Conservation (phyloP, 495 filamentous ascomycete genomes). For the Penicillium psychrofluorescens region DNA sequence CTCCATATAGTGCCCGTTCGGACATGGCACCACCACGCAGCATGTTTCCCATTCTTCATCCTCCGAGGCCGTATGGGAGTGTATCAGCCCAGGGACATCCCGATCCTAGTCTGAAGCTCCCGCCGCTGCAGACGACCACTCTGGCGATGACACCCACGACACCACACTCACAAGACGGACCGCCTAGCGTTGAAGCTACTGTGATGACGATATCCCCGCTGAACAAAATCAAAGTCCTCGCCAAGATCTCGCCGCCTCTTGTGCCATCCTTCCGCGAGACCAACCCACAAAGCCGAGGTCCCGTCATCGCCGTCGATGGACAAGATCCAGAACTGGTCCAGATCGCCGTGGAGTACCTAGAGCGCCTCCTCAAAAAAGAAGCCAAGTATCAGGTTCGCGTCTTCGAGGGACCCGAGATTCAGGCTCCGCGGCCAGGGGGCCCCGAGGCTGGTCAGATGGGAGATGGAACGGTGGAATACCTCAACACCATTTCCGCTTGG, state of each 20-base stretch:
- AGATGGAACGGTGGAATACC: conserved; percentile 53
- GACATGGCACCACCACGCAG: conserved; percentile 22
- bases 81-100: conserved; percentile 15
- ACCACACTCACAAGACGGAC: conserved; percentile 20
- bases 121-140: conserved; percentile 36
- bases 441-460: conserved; percentile 26
- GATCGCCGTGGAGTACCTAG: conserved; percentile 53
- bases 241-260: conserved; percentile 62
- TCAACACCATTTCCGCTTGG: conserved; percentile 65
- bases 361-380: conserved; percentile 48
- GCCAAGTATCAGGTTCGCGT: conserved; percentile 49
- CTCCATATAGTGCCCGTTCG: conserved; percentile 24
- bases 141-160: conserved; percentile 23
- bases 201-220: conserved; percentile 65
- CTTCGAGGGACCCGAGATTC: conserved; percentile 43
- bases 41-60: conserved; percentile 31
- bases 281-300: conserved; percentile 52
- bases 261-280: conserved; percentile 29
- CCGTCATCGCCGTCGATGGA: conserved; percentile 80
- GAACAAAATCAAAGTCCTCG: conserved; percentile 62
- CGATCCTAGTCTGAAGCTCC: conserved; percentile 46
- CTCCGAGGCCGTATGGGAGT: conserved; percentile 20
- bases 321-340: conserved; percentile 47
- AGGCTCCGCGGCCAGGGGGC: conserved; percentile 16
- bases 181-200: conserved; percentile 53